These are phyloP conservation scores for Ophiognomonia clavigignenti-juglandacearum DNA, from an alignment of 2,329 filamentous ascomycete species.

Conservation along the genomic window DNA sequence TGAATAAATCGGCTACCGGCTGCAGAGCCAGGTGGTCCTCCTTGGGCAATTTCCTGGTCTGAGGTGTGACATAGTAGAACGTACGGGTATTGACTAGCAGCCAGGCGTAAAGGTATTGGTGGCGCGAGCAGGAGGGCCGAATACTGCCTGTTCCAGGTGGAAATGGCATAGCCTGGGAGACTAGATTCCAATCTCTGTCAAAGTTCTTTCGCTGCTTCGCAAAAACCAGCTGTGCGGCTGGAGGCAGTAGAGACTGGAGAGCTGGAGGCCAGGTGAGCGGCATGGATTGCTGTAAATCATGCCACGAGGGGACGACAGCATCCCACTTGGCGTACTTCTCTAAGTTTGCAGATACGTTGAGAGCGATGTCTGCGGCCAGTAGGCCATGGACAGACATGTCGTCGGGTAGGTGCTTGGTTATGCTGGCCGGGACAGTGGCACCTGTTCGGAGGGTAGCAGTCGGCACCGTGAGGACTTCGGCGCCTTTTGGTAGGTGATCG, in stretches of 20 bases:
- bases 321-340: constrained; percentile 54
- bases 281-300: constrained; percentile 48
- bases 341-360: constrained; percentile 40
- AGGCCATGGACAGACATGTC: constrained; percentile 64
- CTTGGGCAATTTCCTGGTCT: constrained; percentile 35
- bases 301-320: constrained; percentile 58
- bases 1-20: constrained; percentile 71
- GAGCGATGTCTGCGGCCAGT: constrained; percentile 63
- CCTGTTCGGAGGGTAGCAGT: constrained; percentile 58
- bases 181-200: constrained; percentile 33
- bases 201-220: constrained; percentile 45
- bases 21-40: constrained; percentile 64
- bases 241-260: constrained; percentile 43
- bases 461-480: constrained; percentile 42
- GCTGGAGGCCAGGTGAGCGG: constrained; percentile 44
- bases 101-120: constrained; percentile 51
- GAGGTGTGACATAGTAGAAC: constrained; percentile 51
- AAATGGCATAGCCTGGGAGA: constrained; percentile 27
- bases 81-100: constrained; percentile 58
- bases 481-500: constrained; percentile 18
- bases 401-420: constrained; percentile 47
- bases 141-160: constrained; percentile 20
- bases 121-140: constrained; percentile 10
- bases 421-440: constrained; percentile 50
- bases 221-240: constrained; percentile 39